These are phyloP conservation scores for Cryptosporidium tyzzeri DNA, from an alignment of 169 alveolate species.

Conservation along the genomic window DNA sequence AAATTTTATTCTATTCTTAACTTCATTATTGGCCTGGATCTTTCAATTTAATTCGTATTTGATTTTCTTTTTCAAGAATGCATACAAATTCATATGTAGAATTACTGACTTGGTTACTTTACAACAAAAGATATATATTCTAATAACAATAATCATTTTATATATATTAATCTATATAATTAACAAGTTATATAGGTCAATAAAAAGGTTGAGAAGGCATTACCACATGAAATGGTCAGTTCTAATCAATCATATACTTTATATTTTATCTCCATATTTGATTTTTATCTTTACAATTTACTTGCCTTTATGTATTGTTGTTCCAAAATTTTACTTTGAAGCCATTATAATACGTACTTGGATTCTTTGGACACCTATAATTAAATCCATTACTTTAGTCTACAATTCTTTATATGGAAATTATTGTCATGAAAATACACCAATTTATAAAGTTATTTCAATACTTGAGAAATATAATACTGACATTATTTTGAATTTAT, in stretches of 20 bases:
- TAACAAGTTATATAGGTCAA: neutral
- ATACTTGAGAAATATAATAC: conserved; percentile 25
- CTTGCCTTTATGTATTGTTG: conserved; percentile 39
- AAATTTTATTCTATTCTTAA: conserved; percentile 6
- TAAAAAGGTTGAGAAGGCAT: neutral
- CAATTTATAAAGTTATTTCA: neutral
- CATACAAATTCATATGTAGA: neutral
- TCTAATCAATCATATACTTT: conserved; percentile 25
- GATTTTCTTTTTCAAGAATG: neutral
- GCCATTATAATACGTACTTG: conserved; percentile 15
- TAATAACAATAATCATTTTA: conserved; percentile 2
- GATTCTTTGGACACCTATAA: conserved; percentile 61
- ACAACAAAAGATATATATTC: conserved; percentile 39
- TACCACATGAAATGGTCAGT: conserved; percentile 32
- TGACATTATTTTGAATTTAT: neutral
- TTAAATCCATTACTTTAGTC: conserved; percentile 2
- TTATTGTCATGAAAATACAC: neutral
- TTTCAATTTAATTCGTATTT: conserved; percentile 45
- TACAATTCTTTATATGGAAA: conserved; percentile 2
- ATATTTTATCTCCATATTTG: conserved; percentile 45
- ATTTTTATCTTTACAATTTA: conserved; percentile 41
- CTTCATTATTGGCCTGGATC: conserved; percentile 24
- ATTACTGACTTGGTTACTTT: conserved; percentile 12
- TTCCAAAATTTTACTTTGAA: conserved; percentile 58
- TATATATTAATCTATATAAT: neutral